Evolutionary conservation across 1,284 basidiomycete species (phyloP), one percentile per base, ranked within the genome.

Genomic region (Ustilago vetiveriae): DNA sequence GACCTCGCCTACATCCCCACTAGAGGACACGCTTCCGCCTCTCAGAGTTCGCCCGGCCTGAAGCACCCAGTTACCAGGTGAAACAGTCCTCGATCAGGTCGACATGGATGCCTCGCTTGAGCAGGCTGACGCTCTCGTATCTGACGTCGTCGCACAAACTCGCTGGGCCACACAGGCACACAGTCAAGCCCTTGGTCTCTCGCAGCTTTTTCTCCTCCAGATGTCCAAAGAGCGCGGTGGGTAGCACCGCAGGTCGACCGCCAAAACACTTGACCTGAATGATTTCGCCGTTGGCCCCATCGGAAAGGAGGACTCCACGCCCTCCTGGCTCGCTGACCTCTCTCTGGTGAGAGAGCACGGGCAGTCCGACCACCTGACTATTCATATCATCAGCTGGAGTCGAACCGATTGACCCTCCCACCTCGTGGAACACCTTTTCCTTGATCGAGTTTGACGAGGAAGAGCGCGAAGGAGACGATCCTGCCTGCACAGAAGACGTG

Each of bases 61-160:
- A 29, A 17, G n/a, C 11, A 19, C 21, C 9, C 3, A 9, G 16
- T 43, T 29, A 66, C 63, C 63, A 66, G 4, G 55, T 59, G 35
- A 67, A 67, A 43, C 57, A 60, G 39, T 67, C 64, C 27, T 67
- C 57, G 11, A 55, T 23, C 27, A 67, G 39, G 9, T 54, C 46
- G 29, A 60, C 48, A 23, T 67, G 27, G 21, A 47, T 17, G 6
- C 64, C 57, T 17, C 33, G 40, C 41, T 56, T 60, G 16, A 67
- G 40, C 40, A 67, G 35, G 1, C 38, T n/a, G 19, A 67, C 52
- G 6, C 49, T 44, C 19, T 67, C 57, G 17, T 32, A 52, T 16
- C 64, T 30, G 14, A 67, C 64, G n/a, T 51, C 52, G 40, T 67
- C 64, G 57, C 64, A 67, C 24, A 62, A 19, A 32, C 43, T 48